Percentiles rank a stretch among this genome's conserved stretches.
Evolutionary conservation across 257 asterid species (phyloP).

Genomic region (Datura wrightii): DNA sequence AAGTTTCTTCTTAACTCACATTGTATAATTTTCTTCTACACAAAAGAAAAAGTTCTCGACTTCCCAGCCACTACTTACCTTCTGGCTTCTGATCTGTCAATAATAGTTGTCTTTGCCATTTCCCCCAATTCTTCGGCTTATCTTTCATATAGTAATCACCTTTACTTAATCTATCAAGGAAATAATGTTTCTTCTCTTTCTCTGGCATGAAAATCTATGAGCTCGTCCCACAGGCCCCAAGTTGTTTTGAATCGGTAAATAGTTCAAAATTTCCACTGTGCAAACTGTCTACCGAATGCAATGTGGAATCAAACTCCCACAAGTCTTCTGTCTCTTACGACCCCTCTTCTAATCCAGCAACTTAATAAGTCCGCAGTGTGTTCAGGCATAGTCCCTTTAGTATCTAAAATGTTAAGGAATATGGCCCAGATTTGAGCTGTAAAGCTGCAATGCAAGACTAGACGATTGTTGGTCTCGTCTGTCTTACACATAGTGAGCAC

Average conservation of each 20-base stretch:
- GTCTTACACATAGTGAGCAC: too few relatives aligned
- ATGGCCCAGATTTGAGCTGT: too few relatives aligned
- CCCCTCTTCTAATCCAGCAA: too few relatives aligned
- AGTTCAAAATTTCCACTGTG: not conserved
- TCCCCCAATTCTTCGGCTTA: not conserved
- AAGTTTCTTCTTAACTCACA: not conserved
- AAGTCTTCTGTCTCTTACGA: too few relatives aligned
- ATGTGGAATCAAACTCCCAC: too few relatives aligned
- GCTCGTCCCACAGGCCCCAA: not conserved
- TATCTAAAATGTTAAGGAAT: too few relatives aligned
- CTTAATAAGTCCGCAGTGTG: too few relatives aligned
- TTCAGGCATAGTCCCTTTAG: too few relatives aligned
- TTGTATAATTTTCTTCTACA: not conserved
- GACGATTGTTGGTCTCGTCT: too few relatives aligned
- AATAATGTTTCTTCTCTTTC: not conserved
- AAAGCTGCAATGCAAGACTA: too few relatives aligned
- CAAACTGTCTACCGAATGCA: too few relatives aligned
- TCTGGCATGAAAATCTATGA: not conserved
- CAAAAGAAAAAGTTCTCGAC: not conserved
- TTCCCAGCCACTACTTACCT: constrained; percentile 6
- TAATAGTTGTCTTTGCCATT: not conserved
- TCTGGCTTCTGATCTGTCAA: not conserved
- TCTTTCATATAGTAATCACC: not conserved
- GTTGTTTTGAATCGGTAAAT: not conserved
- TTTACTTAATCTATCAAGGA: not conserved